Percentiles rank a stretch among this genome's conserved stretches.
Conservation (phyloP, 176 grass and related monocot species). For the Ensete ventricosum region DNA sequence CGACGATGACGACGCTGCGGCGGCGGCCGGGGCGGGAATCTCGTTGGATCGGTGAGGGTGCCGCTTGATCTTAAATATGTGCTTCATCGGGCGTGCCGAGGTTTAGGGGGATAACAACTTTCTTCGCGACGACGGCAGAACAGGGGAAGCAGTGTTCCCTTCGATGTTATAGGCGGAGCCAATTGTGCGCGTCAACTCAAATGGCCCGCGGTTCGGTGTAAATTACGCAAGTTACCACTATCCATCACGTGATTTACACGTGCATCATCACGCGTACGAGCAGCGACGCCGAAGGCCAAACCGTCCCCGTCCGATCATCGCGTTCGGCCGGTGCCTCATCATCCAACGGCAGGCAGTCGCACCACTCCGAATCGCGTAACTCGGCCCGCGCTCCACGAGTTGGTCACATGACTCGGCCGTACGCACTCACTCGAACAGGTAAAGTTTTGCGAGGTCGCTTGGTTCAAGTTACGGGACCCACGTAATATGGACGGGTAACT, state of each 20-base stretch:
- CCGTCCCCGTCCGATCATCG: neutral
- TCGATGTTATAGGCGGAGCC: slow-evolving; percentile 20
- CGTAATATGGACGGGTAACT: no score
- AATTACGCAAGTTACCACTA: slow-evolving; percentile 59
- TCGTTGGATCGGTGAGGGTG: slow-evolving; percentile 80
- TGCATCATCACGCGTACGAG: no score
- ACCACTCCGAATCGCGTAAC: no score
- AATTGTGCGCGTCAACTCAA: neutral
- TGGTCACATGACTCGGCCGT: no score
- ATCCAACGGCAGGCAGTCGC: no score
- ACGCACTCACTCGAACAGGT: no score
- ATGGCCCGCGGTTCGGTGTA: slow-evolving; percentile 18
- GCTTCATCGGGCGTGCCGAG: slow-evolving; percentile 51
- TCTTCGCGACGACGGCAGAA: neutral
- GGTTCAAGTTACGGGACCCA: no score
- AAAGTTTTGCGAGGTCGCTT: no score
- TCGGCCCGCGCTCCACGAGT: no score
- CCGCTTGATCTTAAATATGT: slow-evolving; percentile 86
- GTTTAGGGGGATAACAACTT: neutral
- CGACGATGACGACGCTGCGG: neutral
- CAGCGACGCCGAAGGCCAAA: neutral
- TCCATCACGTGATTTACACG: no score
- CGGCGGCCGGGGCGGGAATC: slow-evolving; percentile 8
- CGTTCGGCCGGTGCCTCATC: neutral
- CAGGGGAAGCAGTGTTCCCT: neutral